Base-by-base conservation (phyloP, 345 rosid genomes). In the Pugionium dolabratum region DNA sequence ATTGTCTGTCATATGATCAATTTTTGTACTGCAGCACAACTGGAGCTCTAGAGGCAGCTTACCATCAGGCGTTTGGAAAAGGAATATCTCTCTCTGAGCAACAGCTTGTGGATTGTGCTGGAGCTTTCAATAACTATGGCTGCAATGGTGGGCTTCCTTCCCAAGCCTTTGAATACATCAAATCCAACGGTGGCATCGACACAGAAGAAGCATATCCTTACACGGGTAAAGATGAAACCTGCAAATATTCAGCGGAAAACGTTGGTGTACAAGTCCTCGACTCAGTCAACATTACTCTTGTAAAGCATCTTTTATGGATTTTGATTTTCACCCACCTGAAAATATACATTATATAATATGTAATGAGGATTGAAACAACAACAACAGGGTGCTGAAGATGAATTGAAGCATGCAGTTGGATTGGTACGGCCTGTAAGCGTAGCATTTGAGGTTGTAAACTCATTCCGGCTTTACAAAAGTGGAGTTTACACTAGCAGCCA, bases 31-130 rank as follows among this genome's bases (percentile, higher is more conserved):
- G 61, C 80, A 94, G 99, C 56, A 88, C 99, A 6, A 94, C 99
- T 58, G 99, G 99, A 67, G 90, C 99, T 42, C 95, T 94, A 44
- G 99, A 94, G 81, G 97, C 99, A 59, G 99, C 98, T 71, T 94
- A 94, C 70, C 90, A 79, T 72, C 99, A 90, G 70, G 96, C 97
- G 36, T 85, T 79, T 72, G 91, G 95, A 53, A 90, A 90, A 75
- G 80, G 60, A 43, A 88, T 88, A 57, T 85, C 92, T 44, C 80
- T 94, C 9, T 90, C 99, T 9, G 99, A 94, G 76, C 99, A 94
- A 67, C 99, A 94, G 81, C 97, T 94, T 64, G 99, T 94, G 70
- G 99, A 94, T 78, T 94, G 99, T 62, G 99, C 99, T 32, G 76
- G 84, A 47, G 89, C 95, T 50, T 94, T 86, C 74, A 84, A 88